Evolutionary conservation across 345 rosid species (phyloP).

Genomic region (Salix udensis): DNA sequence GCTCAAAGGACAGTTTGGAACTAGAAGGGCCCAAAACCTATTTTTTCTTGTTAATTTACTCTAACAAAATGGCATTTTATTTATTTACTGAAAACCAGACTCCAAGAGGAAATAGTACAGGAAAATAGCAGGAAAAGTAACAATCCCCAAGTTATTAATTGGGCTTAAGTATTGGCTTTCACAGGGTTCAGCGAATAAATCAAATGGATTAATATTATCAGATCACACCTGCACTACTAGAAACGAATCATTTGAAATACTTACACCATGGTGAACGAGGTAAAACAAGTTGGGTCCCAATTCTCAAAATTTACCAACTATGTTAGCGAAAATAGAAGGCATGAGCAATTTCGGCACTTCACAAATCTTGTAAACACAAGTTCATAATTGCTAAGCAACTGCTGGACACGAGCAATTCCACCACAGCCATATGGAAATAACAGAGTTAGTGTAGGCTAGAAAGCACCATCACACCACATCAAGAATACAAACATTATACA

Average conservation of each 20-base stretch:
- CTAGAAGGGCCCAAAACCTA: background rate
- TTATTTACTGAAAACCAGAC: background rate
- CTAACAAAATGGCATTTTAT: background rate
- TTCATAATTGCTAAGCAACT: background rate
- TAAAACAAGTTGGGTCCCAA: background rate
- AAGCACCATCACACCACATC: background rate
- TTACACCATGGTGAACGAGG: background rate
- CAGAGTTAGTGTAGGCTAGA: background rate
- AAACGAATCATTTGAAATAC: background rate
- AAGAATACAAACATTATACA: background rate
- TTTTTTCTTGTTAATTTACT: background rate
- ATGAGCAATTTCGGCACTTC: background rate
- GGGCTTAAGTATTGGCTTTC: background rate
- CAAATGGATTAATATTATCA: background rate
- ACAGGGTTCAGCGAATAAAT: background rate
- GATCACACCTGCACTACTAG: background rate
- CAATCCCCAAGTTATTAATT: background rate
- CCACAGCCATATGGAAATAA: constrained; percentile 4
- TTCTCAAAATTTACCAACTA: background rate
- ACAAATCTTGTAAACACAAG: background rate
- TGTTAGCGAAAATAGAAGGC: background rate
- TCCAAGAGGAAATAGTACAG: background rate
- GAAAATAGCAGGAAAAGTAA: background rate
- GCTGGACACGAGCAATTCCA: background rate
- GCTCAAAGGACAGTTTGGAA: background rate